phyloP scores from a whole-genome alignment of 2,329 filamentous ascomycete genomes.

The Fusarium guadeloupense region DNA sequence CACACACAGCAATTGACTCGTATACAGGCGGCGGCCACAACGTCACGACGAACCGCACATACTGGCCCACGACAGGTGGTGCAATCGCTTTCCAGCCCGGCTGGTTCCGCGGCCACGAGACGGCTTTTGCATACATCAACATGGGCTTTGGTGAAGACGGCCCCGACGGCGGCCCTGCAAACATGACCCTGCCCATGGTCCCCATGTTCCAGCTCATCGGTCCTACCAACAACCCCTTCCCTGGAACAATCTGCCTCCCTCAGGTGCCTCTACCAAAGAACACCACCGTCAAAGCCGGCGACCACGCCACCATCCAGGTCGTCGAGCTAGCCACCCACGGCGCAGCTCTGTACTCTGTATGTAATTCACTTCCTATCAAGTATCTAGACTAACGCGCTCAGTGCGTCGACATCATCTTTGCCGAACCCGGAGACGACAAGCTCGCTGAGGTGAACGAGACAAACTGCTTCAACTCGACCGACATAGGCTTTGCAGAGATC shows the following conservation, averaged over 20 bases:
- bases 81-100: conserved; percentile 92
- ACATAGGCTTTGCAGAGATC: conserved; percentile 79
- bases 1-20: conserved; percentile 19
- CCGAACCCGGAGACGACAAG: conserved; percentile 73
- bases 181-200: conserved; percentile 88
- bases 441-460: conserved; percentile 77
- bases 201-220: conserved; percentile 84
- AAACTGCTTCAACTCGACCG: conserved; percentile 89
- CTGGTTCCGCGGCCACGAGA: conserved; percentile 91
- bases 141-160: conserved; percentile 80
- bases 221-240: conserved; percentile 84
- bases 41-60: conserved; percentile 82
- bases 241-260: conserved; percentile 87
- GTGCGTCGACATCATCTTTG: conserved; percentile 96
- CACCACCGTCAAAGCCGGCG: conserved; percentile 76
- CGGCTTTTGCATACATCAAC: conserved; percentile 89
- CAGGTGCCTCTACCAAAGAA: conserved; percentile 85
- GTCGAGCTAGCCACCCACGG: conserved; percentile 86
- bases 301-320: conserved; percentile 89
- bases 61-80: conserved; percentile 89
- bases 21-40: conserved; percentile 81
- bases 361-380: conserved; percentile 38
- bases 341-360: conserved; percentile 81
- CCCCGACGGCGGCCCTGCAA: conserved; percentile 72
- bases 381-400: conserved; percentile 49